A percentile compares a stretch with the other conserved stretches of the same genome.
Evolutionary conservation across 2,329 filamentous ascomycete species (phyloP).

Genomic region (Epicoccum nigrum): DNA sequence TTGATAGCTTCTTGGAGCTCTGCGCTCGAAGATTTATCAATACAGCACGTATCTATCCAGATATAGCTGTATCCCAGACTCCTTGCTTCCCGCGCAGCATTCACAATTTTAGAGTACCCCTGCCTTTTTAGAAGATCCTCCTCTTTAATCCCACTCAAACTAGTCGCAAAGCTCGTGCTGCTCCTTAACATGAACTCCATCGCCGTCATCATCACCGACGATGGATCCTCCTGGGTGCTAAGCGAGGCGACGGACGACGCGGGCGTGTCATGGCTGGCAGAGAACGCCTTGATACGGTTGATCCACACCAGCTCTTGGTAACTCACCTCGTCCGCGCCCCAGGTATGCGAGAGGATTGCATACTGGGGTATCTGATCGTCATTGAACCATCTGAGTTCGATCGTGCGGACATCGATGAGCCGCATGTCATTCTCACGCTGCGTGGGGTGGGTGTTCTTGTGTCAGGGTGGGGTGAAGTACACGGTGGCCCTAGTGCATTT

Average conservation of each 20-base stretch:
- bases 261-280: slow-evolving; percentile 10
- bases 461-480: not conserved
- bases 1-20: slow-evolving; percentile 32
- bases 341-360: slow-evolving; percentile 31
- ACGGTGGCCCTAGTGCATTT: not conserved
- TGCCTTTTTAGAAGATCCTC: slow-evolving; percentile 19
- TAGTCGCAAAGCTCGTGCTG: slow-evolving; percentile 12
- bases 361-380: slow-evolving; percentile 28
- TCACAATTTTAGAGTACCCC: slow-evolving; percentile 25
- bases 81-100: slow-evolving; percentile 17
- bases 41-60: slow-evolving; percentile 35
- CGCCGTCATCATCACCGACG: slow-evolving; percentile 15
- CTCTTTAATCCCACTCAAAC: slow-evolving; percentile 13
- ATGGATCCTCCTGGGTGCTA: slow-evolving; percentile 4
- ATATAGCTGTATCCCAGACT: slow-evolving; percentile 19
- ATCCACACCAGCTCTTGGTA: slow-evolving; percentile 25
- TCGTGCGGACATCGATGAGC: slow-evolving; percentile 32
- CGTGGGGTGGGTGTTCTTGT: not conserved
- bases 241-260: slow-evolving; percentile 3
- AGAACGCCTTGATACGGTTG: slow-evolving; percentile 18
- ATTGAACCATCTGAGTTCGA: slow-evolving; percentile 29
- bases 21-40: slow-evolving; percentile 28
- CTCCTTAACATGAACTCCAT: slow-evolving; percentile 23
- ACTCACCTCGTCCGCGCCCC: slow-evolving; percentile 27
- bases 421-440: slow-evolving; percentile 27